phyloP scores from a whole-genome alignment of 2,329 filamentous ascomycete genomes.

The Monosporascus sp. region DNA sequence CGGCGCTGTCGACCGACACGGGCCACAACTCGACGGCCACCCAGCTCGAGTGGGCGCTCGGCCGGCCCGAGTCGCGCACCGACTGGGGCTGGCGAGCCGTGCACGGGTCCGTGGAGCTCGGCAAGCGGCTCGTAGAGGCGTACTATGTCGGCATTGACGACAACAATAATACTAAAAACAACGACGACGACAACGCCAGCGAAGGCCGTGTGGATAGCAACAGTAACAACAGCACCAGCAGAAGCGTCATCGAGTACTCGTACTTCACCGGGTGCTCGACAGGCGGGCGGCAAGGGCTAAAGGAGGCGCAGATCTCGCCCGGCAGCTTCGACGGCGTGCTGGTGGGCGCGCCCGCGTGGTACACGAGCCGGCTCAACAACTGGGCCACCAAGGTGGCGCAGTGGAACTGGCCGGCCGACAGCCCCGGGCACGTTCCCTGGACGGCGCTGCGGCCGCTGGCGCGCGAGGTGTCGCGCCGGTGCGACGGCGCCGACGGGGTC shows the following conservation, averaged over 20 bases:
- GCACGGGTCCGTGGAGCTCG: slow-evolving; percentile 29
- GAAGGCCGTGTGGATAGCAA: no score
- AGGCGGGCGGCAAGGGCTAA: slow-evolving; percentile 53
- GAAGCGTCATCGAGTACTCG: slow-evolving; percentile 32
- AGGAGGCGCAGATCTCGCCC: slow-evolving; percentile 46
- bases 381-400: slow-evolving; percentile 38
- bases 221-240: slow-evolving; percentile 30
- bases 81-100: slow-evolving; percentile 27
- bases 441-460: slow-evolving; percentile 31
- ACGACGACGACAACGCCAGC: no score
- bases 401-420: slow-evolving; percentile 41
- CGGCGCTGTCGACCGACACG: slow-evolving; percentile 36
- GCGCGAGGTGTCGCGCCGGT: slow-evolving; percentile 41
- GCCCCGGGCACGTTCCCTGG: slow-evolving; percentile 44
- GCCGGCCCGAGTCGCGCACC: slow-evolving; percentile 26
- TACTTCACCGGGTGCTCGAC: slow-evolving; percentile 56
- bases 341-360: slow-evolving; percentile 46
- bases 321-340: slow-evolving; percentile 53
- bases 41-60: slow-evolving; percentile 33
- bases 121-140: slow-evolving; percentile 36
- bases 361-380: slow-evolving; percentile 40
- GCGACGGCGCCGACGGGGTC: slow-evolving; percentile 44
- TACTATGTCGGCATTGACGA: slow-evolving; percentile 31
- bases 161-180: no score
- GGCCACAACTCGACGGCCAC: slow-evolving; percentile 32